Base-by-base conservation (phyloP, 2,329 filamentous ascomycete genomes). In the Graphiopsis chlorocephala region DNA sequence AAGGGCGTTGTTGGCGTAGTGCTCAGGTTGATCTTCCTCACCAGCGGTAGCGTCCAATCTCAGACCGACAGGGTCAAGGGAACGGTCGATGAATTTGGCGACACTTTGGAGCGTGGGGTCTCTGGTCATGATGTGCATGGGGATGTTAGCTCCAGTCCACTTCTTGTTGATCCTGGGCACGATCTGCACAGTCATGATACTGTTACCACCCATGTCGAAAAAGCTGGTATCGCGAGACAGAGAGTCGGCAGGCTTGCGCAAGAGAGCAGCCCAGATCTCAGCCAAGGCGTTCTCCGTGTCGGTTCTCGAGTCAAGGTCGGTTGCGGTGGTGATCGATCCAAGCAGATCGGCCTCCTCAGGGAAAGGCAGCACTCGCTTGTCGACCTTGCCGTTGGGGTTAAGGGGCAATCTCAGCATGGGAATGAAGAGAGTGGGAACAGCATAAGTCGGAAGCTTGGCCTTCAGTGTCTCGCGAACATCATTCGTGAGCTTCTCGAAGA, bases 361-460 rank as follows among this genome's bases (percentile, higher is more conserved):
- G 84, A 93, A 95, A 0, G 92, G 92, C 61, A 96, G 81, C 1
- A 86, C 87, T 15, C 90, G 89, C 77, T 88, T 90, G 77, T 96
- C 92, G 48, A 94, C 86, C 78, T 95, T 95, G 71, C 91, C 90
- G 70, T 93, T 93, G n/a, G 90, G 90, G 10, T 92, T 93, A n/a
- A 94, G 78, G 1, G 91, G 91, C 68, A 94, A 84, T 64, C 87
- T 86, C 66, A 87, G 83, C 64, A 95, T 85, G 0, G 88, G 85
- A 48, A 95, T 90, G 68, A 91, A 87, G 45, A 91, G 83, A 3
- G 86, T 88, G 0, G 92, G 92, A 1, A 95, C 87, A 0, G 91
- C 90, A 76, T 93, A 94, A 14, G 82, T 81, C 0, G 92, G 89
- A 15, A 96, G 80, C 67, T 90, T 88, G 69, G 84, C 84, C 76